A percentile compares a stretch with the other conserved stretches of the same genome.
Conservation (phyloP, 2,329 filamentous ascomycete genomes). For the Cryphonectria naterciae region DNA sequence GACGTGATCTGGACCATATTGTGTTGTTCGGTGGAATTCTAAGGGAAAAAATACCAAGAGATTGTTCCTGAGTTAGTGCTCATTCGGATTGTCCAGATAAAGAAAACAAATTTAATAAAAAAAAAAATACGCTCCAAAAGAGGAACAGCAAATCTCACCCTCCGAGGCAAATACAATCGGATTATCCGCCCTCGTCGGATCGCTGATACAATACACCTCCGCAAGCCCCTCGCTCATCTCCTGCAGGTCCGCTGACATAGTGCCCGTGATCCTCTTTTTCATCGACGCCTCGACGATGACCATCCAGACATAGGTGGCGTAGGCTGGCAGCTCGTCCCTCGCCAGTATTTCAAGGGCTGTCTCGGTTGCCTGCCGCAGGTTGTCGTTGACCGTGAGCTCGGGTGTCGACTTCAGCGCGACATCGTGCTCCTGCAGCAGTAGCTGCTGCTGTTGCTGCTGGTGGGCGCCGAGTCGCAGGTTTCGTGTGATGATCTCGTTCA, state of each 20-base stretch:
- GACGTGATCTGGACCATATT: slow-evolving; percentile 55
- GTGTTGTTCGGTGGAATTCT: slow-evolving; percentile 54
- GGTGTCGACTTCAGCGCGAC: slow-evolving; percentile 55
- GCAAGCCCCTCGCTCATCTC: slow-evolving; percentile 76
- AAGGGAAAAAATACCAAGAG: neutral
- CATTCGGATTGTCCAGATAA: neutral
- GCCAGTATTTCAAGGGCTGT: slow-evolving; percentile 68
- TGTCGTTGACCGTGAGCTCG: slow-evolving; percentile 58
- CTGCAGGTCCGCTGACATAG: slow-evolving; percentile 63
- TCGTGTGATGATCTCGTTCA: slow-evolving; percentile 68
- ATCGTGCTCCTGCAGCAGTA: slow-evolving; percentile 34
- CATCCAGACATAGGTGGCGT: slow-evolving; percentile 70
- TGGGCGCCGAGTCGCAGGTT: slow-evolving; percentile 59
- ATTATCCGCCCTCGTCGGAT: slow-evolving; percentile 73
- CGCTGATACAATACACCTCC: slow-evolving; percentile 77
- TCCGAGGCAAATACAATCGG: slow-evolving; percentile 79
- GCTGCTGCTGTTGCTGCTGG: neutral
- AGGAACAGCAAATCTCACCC: slow-evolving; percentile 49
- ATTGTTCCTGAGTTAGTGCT: neutral
- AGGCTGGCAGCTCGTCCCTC: slow-evolving; percentile 71
- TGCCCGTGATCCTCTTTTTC: slow-evolving; percentile 68
- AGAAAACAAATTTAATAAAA: neutral
- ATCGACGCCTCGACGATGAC: slow-evolving; percentile 73
- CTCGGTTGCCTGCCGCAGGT: slow-evolving; percentile 65
- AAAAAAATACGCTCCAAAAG: neutral